phyloP scores from a whole-genome alignment of 2,329 filamentous ascomycete genomes.

The Cercospora zeae-maydis region DNA sequence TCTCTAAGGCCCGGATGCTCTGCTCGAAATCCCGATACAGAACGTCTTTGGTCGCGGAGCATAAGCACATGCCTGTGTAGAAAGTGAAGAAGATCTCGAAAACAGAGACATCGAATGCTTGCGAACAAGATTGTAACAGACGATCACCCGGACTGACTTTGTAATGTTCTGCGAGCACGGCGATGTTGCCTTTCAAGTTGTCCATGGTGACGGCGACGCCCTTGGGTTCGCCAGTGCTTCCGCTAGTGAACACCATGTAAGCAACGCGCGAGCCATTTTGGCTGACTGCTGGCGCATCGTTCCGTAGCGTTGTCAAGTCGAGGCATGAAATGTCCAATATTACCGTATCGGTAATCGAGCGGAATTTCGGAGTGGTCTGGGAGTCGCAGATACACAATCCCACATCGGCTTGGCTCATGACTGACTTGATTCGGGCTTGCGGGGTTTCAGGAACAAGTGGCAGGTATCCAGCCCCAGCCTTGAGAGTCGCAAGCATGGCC shows the following conservation, averaged over 20 bases:
- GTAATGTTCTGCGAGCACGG: constrained; percentile 63
- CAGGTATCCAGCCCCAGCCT: constrained; percentile 74
- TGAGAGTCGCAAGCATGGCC: constrained; percentile 69
- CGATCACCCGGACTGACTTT: constrained; percentile 53
- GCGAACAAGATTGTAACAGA: constrained; percentile 78
- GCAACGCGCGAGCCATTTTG: constrained; percentile 52
- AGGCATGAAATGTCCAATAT: constrained; percentile 33
- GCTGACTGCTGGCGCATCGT: constrained; percentile 20
- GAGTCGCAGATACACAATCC: constrained; percentile 45
- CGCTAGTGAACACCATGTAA: constrained; percentile 80
- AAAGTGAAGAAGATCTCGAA: constrained; percentile 89
- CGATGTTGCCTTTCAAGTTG: constrained; percentile 74
- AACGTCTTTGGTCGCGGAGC: constrained; percentile 68
- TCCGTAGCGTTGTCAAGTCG: constrained; percentile 40
- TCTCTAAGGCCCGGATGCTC: constrained; percentile 58
- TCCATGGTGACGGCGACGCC: constrained; percentile 73
- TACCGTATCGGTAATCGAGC: constrained; percentile 5
- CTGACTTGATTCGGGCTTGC: constrained; percentile 54
- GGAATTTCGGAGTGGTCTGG: constrained; percentile 16
- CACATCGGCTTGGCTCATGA: constrained; percentile 60
- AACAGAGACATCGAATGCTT: constrained; percentile 81
- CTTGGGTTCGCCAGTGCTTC: constrained; percentile 76
- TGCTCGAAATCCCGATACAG: constrained; percentile 69
- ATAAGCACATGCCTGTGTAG: constrained; percentile 73
- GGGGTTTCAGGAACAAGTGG: constrained; percentile 74